A percentile compares a stretch with the other conserved stretches of the same genome.
These are phyloP conservation scores for Cladophialophora yegresii DNA, from an alignment of 2,329 filamentous ascomycete species.

Conservation along the genomic window DNA sequence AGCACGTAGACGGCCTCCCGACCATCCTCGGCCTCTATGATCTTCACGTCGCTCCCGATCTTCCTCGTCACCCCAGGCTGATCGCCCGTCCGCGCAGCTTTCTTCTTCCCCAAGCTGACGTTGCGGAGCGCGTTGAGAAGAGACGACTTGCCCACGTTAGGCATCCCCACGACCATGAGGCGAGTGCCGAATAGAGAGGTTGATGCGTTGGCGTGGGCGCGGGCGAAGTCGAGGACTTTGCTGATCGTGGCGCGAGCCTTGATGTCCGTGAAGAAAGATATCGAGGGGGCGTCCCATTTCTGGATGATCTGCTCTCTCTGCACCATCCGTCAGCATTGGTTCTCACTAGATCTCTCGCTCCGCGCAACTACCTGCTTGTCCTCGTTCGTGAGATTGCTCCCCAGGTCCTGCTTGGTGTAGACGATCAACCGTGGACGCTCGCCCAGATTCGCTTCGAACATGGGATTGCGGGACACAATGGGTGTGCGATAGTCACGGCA, in stretches of 20 bases:
- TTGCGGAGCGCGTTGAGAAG: constrained; percentile 83
- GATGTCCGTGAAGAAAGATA: constrained; percentile 57
- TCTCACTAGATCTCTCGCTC: not conserved
- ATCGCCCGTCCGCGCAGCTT: constrained; percentile 78
- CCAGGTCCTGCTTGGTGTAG: constrained; percentile 87
- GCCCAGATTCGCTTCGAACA: constrained; percentile 77
- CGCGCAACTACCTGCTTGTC: constrained; percentile 38
- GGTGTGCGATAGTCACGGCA: constrained; percentile 92
- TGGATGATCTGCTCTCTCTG: constrained; percentile 56
- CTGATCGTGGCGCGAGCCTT: constrained; percentile 50
- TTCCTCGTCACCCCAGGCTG: constrained; percentile 90
- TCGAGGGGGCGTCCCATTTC: constrained; percentile 56
- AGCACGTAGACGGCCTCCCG: constrained; percentile 74
- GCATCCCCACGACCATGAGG: constrained; percentile 91
- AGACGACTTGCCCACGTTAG: constrained; percentile 94
- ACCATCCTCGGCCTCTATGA: constrained; percentile 62
- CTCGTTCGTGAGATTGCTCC: constrained; percentile 48
- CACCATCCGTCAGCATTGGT: constrained; percentile 1
- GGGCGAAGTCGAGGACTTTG: constrained; percentile 55
- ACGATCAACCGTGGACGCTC: constrained; percentile 76
- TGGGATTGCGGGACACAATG: constrained; percentile 82
- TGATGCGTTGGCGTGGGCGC: constrained; percentile 51
- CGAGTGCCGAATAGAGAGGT: constrained; percentile 74
- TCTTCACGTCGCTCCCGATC: constrained; percentile 78
- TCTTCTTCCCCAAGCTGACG: constrained; percentile 64